phyloP scores from a whole-genome alignment of 805 yeast genomes.

The Schizosaccharomyces cryophilus region DNA sequence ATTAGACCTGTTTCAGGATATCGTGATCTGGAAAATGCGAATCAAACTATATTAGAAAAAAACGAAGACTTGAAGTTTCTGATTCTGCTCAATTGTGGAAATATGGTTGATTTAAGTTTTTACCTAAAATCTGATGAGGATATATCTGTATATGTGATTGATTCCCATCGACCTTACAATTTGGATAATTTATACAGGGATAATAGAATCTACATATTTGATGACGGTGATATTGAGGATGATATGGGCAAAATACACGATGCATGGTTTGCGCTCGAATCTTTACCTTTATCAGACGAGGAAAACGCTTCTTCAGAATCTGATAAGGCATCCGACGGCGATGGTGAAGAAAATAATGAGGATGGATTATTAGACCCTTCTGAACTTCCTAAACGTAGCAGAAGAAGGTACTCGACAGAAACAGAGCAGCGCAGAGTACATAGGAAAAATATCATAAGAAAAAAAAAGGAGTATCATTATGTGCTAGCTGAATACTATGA shows the following conservation, averaged over 20 bases:
- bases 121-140: conserved; percentile 17
- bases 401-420: not conserved
- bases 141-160: conserved; percentile 41
- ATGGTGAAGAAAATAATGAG: not conserved
- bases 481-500: conserved; percentile 41
- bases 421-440: not conserved
- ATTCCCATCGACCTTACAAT: conserved; percentile 93
- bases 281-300: not conserved
- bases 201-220: conserved; percentile 47
- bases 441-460: not conserved
- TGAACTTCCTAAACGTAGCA: not conserved
- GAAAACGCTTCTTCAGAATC: not conserved
- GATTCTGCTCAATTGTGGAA: conserved; percentile 76
- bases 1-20: conserved; percentile 85
- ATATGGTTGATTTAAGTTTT: conserved; percentile 58
- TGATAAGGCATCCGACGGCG: not conserved
- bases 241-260: conserved; percentile 17
- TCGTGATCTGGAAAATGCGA: conserved; percentile 26
- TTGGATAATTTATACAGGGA: conserved; percentile 77
- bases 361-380: not conserved
- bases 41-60: not conserved
- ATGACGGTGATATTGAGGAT: conserved; percentile 54
- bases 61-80: conserved; percentile 20
- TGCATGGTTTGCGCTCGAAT: not conserved
- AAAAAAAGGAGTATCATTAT: not conserved